phyloP scores from a whole-genome alignment of 2,329 filamentous ascomycete species.

The Nigrospora osmanthi region DNA sequence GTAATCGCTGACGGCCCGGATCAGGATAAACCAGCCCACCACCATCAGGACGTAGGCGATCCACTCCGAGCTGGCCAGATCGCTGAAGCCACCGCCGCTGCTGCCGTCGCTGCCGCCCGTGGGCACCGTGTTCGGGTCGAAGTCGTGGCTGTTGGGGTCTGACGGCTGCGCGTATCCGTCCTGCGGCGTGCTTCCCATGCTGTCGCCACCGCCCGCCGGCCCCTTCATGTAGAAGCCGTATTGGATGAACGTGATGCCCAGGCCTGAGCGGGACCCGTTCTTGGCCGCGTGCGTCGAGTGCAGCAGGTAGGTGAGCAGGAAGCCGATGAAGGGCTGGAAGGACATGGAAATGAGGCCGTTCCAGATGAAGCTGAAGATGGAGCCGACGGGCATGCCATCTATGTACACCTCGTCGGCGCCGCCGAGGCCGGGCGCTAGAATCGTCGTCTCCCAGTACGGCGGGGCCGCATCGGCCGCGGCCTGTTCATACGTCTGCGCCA shows the following conservation, averaged over 20 bases:
- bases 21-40: slow-evolving; percentile 95
- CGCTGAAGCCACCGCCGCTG: slow-evolving; percentile 34
- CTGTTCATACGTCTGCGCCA: slow-evolving; percentile 83
- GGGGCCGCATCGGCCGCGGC: slow-evolving; percentile 92
- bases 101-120: slow-evolving; percentile 23
- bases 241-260: slow-evolving; percentile 91
- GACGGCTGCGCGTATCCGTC: slow-evolving; percentile 62
- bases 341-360: slow-evolving; percentile 96
- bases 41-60: slow-evolving; percentile 92
- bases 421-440: slow-evolving; percentile 82
- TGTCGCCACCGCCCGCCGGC: slow-evolving; percentile 33
- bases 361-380: slow-evolving; percentile 81
- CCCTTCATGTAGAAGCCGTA: slow-evolving; percentile 95
- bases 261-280: slow-evolving; percentile 88
- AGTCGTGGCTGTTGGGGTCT: slow-evolving; percentile 86
- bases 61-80: slow-evolving; percentile 74
- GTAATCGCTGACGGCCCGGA: slow-evolving; percentile 88
- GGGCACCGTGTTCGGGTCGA: slow-evolving; percentile 63
- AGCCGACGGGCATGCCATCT: slow-evolving; percentile 88
- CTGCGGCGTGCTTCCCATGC: slow-evolving; percentile 35
- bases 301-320: slow-evolving; percentile 93
- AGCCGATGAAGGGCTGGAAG: slow-evolving; percentile 84
- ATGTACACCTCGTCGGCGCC: slow-evolving; percentile 95
- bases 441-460: slow-evolving; percentile 98
- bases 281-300: slow-evolving; percentile 98